These are phyloP conservation scores for Fusarium globosum DNA, from an alignment of 2,329 filamentous ascomycete genomes.

Conservation along the genomic window DNA sequence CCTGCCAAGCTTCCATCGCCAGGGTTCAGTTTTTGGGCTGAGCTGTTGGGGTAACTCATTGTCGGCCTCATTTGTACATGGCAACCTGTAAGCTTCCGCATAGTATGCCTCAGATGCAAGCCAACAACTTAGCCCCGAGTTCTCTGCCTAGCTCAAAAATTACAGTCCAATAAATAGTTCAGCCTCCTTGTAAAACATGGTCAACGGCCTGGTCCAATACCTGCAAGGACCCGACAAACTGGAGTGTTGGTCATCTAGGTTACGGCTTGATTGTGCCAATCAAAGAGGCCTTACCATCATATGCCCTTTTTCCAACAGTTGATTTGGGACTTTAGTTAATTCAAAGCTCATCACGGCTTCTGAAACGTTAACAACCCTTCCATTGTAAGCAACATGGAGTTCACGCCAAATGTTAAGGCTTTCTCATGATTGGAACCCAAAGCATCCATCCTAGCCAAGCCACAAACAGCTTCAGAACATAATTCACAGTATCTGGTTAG, in stretches of 20 bases:
- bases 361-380: background rate
- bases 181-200: background rate
- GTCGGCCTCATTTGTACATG: constrained; percentile 33
- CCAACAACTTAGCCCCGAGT: constrained; percentile 9
- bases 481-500: constrained; percentile 3
- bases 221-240: constrained; percentile 24
- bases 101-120: constrained; percentile 18
- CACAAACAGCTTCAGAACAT: constrained; percentile 25
- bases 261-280: constrained; percentile 12
- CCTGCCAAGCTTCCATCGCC: constrained; percentile 19
- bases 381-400: constrained; percentile 5
- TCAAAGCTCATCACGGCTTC: background rate
- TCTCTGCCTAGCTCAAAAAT: background rate
- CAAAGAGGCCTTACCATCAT: background rate
- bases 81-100: constrained; percentile 13
- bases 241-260: constrained; percentile 14
- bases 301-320: background rate
- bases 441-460: constrained; percentile 9
- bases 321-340: background rate
- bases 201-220: background rate
- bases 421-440: constrained; percentile 36
- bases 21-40: constrained; percentile 11
- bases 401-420: constrained; percentile 6
- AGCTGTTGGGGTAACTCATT: constrained; percentile 1
- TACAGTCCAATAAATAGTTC: constrained; percentile 3